Percentiles rank a stretch among this genome's conserved stretches.
Conservation (phyloP, 2,329 filamentous ascomycete species). For the Ceratocystis variospora region DNA sequence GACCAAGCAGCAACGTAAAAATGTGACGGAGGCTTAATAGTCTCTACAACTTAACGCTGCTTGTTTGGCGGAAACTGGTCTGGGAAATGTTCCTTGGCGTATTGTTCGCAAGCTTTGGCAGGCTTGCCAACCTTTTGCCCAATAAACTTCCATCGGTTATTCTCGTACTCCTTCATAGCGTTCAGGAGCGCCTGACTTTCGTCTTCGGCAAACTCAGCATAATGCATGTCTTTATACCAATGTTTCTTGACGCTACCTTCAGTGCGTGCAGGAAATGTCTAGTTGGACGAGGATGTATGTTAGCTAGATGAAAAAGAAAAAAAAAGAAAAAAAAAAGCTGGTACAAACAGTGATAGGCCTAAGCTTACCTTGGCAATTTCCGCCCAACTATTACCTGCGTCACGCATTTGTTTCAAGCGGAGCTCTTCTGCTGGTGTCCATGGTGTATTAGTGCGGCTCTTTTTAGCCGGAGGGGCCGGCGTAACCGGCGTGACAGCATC, state of each 20-base stretch:
- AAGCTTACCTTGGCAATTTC: constrained; percentile 95
- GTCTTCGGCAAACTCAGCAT: constrained; percentile 94
- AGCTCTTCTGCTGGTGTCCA: constrained; percentile 95
- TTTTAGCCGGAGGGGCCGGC: constrained; percentile 46
- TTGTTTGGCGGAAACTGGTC: constrained; percentile 24
- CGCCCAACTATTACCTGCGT: constrained; percentile 86
- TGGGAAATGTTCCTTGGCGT: constrained; percentile 88
- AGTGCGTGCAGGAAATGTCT: constrained; percentile 85
- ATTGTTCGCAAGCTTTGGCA: constrained; percentile 71
- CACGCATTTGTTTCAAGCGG: constrained; percentile 83
- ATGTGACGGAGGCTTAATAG: background rate
- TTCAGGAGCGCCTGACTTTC: constrained; percentile 75
- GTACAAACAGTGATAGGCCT: background rate
- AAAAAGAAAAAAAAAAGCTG: background rate
- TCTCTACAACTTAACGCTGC: constrained; percentile 9
- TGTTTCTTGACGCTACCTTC: constrained; percentile 99
- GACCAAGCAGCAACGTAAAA: no score
- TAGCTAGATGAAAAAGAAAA: background rate
- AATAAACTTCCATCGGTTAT: constrained; percentile 97
- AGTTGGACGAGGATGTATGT: constrained; percentile 8
- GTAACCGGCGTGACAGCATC: constrained; percentile 17
- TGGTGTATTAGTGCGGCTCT: constrained; percentile 94
- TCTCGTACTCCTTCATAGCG: constrained; percentile 97
- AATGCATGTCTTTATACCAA: constrained; percentile 99
- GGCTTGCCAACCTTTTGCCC: constrained; percentile 95